Conservation (phyloP, 306 rosid genomes). For the Citrullus amarus region DNA sequence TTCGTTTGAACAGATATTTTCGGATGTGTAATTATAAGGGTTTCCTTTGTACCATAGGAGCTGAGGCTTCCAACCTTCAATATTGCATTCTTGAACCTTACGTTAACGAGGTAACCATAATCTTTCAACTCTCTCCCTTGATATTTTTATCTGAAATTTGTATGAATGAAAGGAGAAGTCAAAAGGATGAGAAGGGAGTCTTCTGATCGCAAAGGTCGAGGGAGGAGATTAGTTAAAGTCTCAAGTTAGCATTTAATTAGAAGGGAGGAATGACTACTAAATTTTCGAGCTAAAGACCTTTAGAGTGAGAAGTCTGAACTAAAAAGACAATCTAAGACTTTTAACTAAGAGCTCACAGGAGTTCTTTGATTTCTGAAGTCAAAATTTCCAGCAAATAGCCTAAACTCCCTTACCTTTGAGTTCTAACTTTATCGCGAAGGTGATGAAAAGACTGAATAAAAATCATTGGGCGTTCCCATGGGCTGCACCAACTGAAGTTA, state of each 20-base stretch:
- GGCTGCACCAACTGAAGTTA: background rate
- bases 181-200: background rate
- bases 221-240: background rate
- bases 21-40: conserved; percentile 57
- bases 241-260: background rate
- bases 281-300: background rate
- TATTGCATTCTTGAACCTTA: conserved; percentile 74
- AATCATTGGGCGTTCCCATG: background rate
- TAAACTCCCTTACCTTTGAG: background rate
- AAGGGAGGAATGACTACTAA: background rate
- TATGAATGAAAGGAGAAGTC: background rate
- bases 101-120: conserved; percentile 51
- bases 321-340: background rate
- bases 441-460: background rate
- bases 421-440: background rate
- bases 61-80: conserved; percentile 66
- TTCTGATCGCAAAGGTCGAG: background rate
- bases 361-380: background rate
- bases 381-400: too few relatives aligned
- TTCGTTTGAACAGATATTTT: conserved; percentile 39
- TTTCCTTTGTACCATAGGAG: conserved; percentile 41
- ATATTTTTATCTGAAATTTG: background rate
- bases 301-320: background rate
- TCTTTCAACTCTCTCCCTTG: background rate
- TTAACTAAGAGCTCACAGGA: background rate